phyloP scores from a whole-genome alignment of 176 grass and related monocot species.

The Juncus inflexus region DNA sequence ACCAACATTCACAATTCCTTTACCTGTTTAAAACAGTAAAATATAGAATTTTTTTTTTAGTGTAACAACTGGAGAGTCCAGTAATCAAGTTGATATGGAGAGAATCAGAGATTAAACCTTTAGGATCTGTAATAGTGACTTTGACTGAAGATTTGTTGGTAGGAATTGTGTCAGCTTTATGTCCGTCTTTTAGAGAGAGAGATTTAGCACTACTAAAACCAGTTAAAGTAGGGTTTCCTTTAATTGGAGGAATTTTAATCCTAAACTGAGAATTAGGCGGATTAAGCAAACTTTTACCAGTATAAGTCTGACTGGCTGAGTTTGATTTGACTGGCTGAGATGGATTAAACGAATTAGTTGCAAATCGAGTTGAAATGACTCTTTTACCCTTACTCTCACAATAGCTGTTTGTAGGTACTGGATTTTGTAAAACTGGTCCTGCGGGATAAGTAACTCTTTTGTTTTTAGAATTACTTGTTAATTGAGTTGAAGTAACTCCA shows the following conservation, averaged over 20 bases:
- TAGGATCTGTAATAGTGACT: slow-evolving; percentile 11
- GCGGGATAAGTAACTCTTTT: slow-evolving; percentile 7
- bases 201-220: slow-evolving; percentile 7
- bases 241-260: neutral
- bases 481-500: slow-evolving; percentile 34
- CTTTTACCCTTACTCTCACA: slow-evolving; percentile 7
- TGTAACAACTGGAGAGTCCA: neutral
- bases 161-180: neutral
- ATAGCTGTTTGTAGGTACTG: neutral
- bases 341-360: neutral
- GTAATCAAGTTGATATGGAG: slow-evolving; percentile 6
- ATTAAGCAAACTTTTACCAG: neutral
- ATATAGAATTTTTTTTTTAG: slow-evolving; percentile 5
- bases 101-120: slow-evolving; percentile 17
- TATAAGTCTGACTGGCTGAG: neutral
- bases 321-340: slow-evolving; percentile 16
- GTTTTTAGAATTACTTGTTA: slow-evolving; percentile 32
- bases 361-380: slow-evolving; percentile 24
- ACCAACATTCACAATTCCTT: neutral
- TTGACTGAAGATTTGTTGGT: slow-evolving; percentile 18
- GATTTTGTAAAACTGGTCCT: slow-evolving; percentile 3
- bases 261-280: too few relatives aligned
- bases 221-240: neutral
- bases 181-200: neutral
- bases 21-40: neutral